Evolutionary conservation across 225 moss, liverwort and hornwort genomes (phyloP), one percentile per base, ranked within the genome.

Genomic region (Bryum argenteum): DNA sequence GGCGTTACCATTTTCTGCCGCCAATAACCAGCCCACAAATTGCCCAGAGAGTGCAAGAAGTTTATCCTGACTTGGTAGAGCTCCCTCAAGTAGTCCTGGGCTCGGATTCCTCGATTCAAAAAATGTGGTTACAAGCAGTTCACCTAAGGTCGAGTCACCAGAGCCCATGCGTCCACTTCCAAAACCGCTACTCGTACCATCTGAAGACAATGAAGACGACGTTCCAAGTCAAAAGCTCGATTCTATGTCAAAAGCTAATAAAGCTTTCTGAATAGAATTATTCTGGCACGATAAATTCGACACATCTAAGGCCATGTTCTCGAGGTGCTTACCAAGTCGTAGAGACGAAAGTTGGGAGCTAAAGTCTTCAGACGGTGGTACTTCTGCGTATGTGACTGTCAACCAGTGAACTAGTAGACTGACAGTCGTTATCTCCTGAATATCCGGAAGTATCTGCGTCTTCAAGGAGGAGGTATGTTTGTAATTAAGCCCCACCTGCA

Each of bases 341-440:
- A 98, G 79, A 8, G 94, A 98, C 15, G 94, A 98, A 42, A 98
- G 83, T 77, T 98, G 94, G 67, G 92, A 87, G 79, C 92, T 98
- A 64, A 92, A 94, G 65, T 98, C 98, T 71, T 94, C 98, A 33
- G 98, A 74, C 26, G 94, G 92, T 13, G 98, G 94, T 20, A 91
- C 94, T 83, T 94, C 94, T 53, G 98, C 94, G 75, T 85, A 98
- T 24, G 84, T 94, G 53, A 98, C 84, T n/a, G 98, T 89, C 67
- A 98, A 78, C 98, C 94, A 98, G 70, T 98, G 94, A 18, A 98
- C 80, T 59, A 98, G 67, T 45, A 92, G 83, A 78, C 87, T 89
- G 63, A 80, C 75, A 28, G 88, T 83, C 72, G 90, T 83, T 26
- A 86, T 63, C 73, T 94, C 98, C 81, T 87, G 92, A 65, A 98